Evolutionary conservation across 2,329 filamentous ascomycete species (phyloP).

Genomic region (Chaetomium strumarium): DNA sequence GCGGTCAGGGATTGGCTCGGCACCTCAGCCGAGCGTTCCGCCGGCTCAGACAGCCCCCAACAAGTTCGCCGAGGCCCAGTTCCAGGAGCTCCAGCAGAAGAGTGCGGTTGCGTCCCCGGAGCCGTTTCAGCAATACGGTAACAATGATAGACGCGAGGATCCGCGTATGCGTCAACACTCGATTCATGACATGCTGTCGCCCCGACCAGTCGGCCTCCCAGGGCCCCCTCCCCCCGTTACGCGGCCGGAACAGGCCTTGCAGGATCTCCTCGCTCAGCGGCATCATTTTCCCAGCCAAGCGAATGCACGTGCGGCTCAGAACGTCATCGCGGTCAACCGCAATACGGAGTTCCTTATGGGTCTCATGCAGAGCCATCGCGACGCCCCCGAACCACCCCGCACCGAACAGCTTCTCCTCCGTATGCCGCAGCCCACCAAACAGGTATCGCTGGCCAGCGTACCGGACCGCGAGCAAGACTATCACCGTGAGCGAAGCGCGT

Average conservation of each 20-base stretch:
- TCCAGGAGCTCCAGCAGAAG: conserved; percentile 30
- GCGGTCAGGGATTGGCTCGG: conserved; percentile 41
- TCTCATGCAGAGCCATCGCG: conserved; percentile 61
- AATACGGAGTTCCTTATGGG: conserved; percentile 83
- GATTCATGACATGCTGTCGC: conserved; percentile 48
- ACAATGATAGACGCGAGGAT: conserved; percentile 41
- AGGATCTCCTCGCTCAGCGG: conserved; percentile 55
- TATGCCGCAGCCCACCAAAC: conserved; percentile 46
- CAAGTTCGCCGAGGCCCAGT: conserved; percentile 19
- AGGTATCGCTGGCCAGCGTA: conserved; percentile 41
- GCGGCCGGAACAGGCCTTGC: conserved; percentile 54
- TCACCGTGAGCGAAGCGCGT: conserved; percentile 33
- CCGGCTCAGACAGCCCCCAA: conserved; percentile 18
- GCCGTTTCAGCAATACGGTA: conserved; percentile 42
- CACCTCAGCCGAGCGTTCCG: conserved; percentile 30
- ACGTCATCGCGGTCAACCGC: conserved; percentile 41
- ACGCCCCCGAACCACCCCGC: conserved; percentile 43
- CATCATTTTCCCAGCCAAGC: conserved; percentile 49
- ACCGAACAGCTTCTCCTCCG: conserved; percentile 50
- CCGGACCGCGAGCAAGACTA: conserved; percentile 47
- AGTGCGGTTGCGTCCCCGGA: conserved; percentile 42
- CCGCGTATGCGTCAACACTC: conserved; percentile 36
- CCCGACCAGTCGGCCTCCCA: conserved; percentile 40
- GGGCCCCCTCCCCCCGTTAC: conserved; percentile 39
- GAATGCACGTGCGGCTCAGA: conserved; percentile 40